Base-by-base conservation (phyloP, 2,329 filamentous ascomycete genomes). In the Colletotrichum tamarilloi region DNA sequence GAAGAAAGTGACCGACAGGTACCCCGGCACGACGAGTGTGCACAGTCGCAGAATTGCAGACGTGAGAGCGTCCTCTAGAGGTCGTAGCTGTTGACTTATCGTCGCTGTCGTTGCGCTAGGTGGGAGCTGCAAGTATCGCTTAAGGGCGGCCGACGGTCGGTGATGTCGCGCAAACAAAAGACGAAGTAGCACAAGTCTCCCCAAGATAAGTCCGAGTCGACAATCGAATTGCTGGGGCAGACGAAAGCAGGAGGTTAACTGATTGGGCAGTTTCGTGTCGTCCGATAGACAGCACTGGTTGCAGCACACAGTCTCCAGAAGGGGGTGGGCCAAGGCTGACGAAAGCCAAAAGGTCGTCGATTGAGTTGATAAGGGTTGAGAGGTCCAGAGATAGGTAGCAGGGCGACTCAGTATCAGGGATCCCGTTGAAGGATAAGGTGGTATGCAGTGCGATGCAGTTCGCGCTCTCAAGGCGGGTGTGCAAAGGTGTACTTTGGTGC, bases 251-350 rank as follows among this genome's bases (percentile, higher is more conserved):
- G 38, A n/a, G 57, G 62, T 30, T 59, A 30, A 32, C 26, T 71
- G 68, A 63, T 74, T 72, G 52, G 68, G 62, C 52, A 38, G 30
- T 68, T 72, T 72, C 32, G 68, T 58, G 32, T 68, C 58, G 72
- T 74, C 62, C 38, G 58, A 74, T 42, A 57, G 58, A 72, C 62
- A 32, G 57, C 49, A 63, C 57, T 67, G 28, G 52, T 72, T 52
- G 56, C 49, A 64, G 46, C 66, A 73, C 69, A 57, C 46, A 35
- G 32, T 49, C 59, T 24, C 64, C 42, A 59, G 55, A 73, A 71
- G 62, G 70, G 67, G 71, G 67, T 66, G 62, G 67, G 70, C 70
- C 70, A 73, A 73, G 66, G 71, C 60, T 57, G 60, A 62, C 38
- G 71, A 73, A 64, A 59, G 22, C 49, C 67, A 38, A 42, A 53